phyloP scores from a whole-genome alignment of 2,329 filamentous ascomycete genomes.

The Lanzia echinophila region DNA sequence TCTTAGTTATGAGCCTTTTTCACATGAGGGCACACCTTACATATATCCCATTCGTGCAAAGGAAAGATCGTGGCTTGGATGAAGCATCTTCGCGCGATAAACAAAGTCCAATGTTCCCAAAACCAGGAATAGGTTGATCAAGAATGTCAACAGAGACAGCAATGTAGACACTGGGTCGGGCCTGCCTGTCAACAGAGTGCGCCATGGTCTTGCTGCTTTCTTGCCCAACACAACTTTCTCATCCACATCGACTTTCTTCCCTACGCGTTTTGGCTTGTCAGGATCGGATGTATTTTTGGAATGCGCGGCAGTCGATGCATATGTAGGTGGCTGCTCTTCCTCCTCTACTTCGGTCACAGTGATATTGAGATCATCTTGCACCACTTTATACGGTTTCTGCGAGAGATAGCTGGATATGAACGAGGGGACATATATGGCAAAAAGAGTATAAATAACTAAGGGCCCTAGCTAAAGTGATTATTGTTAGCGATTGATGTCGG shows the following conservation, averaged over 20 bases:
- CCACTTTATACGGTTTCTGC: conserved; percentile 49
- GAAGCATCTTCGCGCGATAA: conserved; percentile 62
- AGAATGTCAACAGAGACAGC: conserved; percentile 60
- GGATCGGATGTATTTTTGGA: conserved; percentile 18
- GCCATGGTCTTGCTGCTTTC: conserved; percentile 49
- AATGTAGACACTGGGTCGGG: conserved; percentile 65
- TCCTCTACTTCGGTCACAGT: conserved; percentile 41
- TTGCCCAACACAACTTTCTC: conserved; percentile 56
- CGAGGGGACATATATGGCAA: conserved; percentile 58
- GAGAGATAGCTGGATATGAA: conserved; percentile 54
- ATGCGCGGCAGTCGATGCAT: conserved; percentile 23
- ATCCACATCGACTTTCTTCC: conserved; percentile 51
- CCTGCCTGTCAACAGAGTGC: conserved; percentile 66
- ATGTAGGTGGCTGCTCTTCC: conserved; percentile 29
- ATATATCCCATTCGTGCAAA: conserved; percentile 87
- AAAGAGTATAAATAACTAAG: conserved; percentile 49
- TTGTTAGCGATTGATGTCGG: conserved; percentile 1
- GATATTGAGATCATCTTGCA: conserved; percentile 53
- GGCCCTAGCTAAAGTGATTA: conserved; percentile 30
- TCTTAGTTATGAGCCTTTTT: background rate
- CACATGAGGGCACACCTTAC: background rate
- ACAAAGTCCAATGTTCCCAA: conserved; percentile 70
- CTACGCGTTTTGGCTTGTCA: conserved; percentile 33
- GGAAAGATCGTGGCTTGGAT: conserved; percentile 68
- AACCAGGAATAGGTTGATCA: conserved; percentile 65